Evolutionary conservation across 129 eudicot species (phyloP).

Genomic region (Arctium minus): DNA sequence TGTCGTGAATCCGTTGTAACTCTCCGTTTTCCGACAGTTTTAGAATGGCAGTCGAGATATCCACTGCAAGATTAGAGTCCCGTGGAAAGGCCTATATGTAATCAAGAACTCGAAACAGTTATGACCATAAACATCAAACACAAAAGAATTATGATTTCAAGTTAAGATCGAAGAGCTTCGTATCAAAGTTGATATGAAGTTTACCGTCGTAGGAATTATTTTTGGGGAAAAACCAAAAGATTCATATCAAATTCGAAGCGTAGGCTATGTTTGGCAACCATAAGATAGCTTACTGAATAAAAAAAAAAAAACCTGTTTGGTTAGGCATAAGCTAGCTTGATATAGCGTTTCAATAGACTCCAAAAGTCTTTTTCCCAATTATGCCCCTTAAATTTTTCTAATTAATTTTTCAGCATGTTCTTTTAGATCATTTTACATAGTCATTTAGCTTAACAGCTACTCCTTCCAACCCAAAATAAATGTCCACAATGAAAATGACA

Average conservation of each 20-base stretch:
- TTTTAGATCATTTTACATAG: background rate
- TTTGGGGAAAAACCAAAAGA: background rate
- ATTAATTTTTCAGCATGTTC: background rate
- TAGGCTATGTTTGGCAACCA: background rate
- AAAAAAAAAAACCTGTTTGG: background rate
- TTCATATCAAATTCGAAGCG: background rate
- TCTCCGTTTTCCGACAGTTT: slow-evolving; percentile 69
- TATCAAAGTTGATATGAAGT: background rate
- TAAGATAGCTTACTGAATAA: background rate
- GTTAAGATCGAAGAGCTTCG: background rate
- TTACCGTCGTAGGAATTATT: background rate
- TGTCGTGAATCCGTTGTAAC: slow-evolving; percentile 82
- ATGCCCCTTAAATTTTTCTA: background rate
- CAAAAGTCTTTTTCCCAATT: background rate
- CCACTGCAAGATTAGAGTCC: slow-evolving; percentile 79
- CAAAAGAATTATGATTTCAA: background rate
- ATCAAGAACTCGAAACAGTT: background rate
- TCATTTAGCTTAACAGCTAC: background rate
- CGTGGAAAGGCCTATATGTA: slow-evolving; percentile 62
- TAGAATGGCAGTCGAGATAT: slow-evolving; percentile 77
- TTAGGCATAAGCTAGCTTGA: background rate
- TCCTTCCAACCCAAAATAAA: background rate
- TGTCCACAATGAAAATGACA: background rate
- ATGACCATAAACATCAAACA: background rate
- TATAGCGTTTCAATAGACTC: background rate